Evolutionary conservation across 2,329 filamentous ascomycete species (phyloP).

Genomic region (Zalaria obscura): DNA sequence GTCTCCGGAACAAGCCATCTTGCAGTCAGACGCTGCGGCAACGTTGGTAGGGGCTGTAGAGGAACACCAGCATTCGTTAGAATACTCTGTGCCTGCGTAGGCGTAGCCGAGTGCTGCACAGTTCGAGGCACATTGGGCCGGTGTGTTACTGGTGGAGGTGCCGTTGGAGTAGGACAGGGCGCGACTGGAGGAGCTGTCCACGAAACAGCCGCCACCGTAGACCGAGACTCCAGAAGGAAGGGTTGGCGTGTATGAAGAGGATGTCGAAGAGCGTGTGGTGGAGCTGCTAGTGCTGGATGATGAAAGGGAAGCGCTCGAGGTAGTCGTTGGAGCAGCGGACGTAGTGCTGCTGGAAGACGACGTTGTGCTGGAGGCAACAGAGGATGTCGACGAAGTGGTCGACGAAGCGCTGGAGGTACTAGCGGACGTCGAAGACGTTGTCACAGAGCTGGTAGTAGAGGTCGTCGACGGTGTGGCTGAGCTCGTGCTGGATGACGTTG

Average conservation of each 20-base stretch:
- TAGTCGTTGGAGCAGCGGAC: not conserved
- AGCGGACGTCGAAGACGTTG: not conserved
- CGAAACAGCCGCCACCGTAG: conserved; percentile 2
- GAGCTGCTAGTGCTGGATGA: not conserved
- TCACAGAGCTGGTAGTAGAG: not conserved
- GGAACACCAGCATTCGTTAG: conserved; percentile 7
- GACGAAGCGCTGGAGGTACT: not conserved
- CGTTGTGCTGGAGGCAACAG: not conserved
- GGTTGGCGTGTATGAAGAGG: not conserved
- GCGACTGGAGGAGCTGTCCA: not conserved
- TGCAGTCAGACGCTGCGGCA: conserved; percentile 9
- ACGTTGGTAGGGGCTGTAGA: conserved; percentile 1
- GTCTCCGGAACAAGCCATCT: conserved; percentile 15
- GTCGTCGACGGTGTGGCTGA: not conserved
- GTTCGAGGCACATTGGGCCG: not conserved
- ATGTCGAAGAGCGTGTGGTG: not conserved
- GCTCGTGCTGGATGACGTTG: not conserved
- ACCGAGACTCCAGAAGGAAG: not conserved
- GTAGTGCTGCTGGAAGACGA: not conserved
- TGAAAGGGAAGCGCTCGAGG: not conserved
- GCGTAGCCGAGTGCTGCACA: conserved; percentile 4
- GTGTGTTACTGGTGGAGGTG: not conserved
- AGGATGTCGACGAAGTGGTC: not conserved
- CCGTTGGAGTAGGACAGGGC: not conserved
- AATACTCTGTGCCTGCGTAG: conserved; percentile 8